These are phyloP conservation scores for Solanum paucissectum DNA, from an alignment of 257 asterid genomes.

Conservation along the genomic window DNA sequence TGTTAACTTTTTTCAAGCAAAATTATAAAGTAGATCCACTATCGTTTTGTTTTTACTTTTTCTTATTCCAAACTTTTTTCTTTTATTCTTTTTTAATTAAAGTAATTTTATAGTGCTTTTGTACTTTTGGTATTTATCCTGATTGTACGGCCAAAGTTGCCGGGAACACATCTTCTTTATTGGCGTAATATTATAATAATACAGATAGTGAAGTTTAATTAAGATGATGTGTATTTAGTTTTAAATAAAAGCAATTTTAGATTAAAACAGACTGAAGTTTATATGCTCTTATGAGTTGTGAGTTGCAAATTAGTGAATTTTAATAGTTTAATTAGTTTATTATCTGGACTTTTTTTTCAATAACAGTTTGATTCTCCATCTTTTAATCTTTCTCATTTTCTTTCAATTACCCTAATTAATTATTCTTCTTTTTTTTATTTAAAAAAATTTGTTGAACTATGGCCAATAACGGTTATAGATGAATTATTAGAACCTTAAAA, in stretches of 20 bases:
- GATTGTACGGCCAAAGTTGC: background rate
- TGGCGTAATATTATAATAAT: background rate
- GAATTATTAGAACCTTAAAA: background rate
- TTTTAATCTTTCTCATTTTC: background rate
- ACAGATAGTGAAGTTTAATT: background rate
- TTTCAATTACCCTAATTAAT: background rate
- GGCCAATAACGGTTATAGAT: background rate
- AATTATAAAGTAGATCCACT: background rate
- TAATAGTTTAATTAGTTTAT: no score
- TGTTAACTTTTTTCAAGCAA: background rate
- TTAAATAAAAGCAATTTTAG: no score
- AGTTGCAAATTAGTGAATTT: no score
- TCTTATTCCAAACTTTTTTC: background rate
- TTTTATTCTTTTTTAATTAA: background rate
- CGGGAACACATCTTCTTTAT: background rate
- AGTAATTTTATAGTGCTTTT: background rate
- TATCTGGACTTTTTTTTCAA: no score
- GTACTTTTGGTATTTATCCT: background rate
- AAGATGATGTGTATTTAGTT: no score
- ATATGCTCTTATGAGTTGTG: no score
- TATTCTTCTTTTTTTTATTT: background rate
- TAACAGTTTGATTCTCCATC: background rate
- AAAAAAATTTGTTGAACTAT: background rate
- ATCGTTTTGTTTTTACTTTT: background rate
- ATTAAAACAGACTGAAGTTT: no score